Conservation (phyloP, 1,139 yeast species). For the Yamadazyma aaseri region DNA sequence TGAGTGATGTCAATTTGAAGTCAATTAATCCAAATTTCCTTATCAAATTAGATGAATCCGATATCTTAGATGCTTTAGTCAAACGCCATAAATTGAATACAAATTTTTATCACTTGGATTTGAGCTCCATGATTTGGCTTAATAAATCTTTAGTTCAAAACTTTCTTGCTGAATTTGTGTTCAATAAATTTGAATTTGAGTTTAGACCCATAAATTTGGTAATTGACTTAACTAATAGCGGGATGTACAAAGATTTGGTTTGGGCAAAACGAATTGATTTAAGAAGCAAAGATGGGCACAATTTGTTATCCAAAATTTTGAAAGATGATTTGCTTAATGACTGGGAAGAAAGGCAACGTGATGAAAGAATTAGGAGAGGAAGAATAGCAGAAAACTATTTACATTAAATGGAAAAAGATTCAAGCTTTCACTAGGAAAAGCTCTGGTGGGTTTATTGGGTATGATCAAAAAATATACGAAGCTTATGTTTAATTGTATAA, state of each 20-base stretch:
- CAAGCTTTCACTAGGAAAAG: too few species aligned
- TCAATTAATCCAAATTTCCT: constrained; percentile 36
- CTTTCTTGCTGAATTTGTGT: constrained; percentile 22
- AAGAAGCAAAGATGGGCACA: constrained; percentile 27
- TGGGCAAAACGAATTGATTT: constrained; percentile 51
- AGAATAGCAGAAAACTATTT: constrained; percentile 47
- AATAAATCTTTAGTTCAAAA: constrained; percentile 38
- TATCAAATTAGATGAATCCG: constrained; percentile 34
- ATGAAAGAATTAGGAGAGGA: constrained; percentile 43
- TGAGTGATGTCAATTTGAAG: constrained; percentile 43
- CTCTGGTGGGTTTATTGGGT: too few species aligned
- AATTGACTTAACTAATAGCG: constrained; percentile 53
- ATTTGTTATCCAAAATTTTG: constrained; percentile 31
- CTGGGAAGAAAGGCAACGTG: constrained; percentile 28
- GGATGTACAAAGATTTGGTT: constrained; percentile 54
- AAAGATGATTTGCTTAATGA: constrained; percentile 31
- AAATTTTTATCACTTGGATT: constrained; percentile 27
- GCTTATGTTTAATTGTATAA: too few species aligned
- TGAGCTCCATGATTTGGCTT: constrained; percentile 55
- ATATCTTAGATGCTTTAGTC: constrained; percentile 33
- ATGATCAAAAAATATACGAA: too few species aligned
- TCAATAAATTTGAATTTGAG: constrained; percentile 5
- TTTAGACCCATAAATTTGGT: constrained; percentile 22
- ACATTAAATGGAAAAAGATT: too few species aligned
- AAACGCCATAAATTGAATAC: constrained; percentile 20